Evolutionary conservation across 192 early-diverging fungal genomes (phyloP), one percentile per base, ranked within the genome.

Genomic region (Pilaira anomala): DNA sequence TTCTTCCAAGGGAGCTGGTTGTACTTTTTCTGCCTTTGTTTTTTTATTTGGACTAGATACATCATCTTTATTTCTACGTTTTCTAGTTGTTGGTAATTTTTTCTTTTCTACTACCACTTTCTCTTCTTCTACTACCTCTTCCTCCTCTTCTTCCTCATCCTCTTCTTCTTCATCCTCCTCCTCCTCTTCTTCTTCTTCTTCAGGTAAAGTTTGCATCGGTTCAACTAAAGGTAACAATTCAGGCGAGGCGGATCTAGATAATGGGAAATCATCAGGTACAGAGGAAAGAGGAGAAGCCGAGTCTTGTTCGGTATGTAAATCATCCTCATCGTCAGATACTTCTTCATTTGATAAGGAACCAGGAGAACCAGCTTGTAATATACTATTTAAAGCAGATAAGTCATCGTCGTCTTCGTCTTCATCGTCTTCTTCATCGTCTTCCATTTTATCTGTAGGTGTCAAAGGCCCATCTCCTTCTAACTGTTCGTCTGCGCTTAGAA

Each of bases 201-300:
- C 52, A 40, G 8, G 21, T 29, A 52, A 24, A 49, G 28, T 24
- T 29, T 52, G 21, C 33, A 26, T 66, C 18, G 30, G 30, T 22
- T 56, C 60, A 13, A 16, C 58, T 18, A 41, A 9, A 9, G 33
- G 33, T 36, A 36, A 36, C 33, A n/a, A 6, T 33, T 67, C 60
- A 13, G 74, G 74, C 1, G 74, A 76, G 6, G 55, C 51, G 26
- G 74, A 76, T 30, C 65, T 50, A 44, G 74, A 76, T 46, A 76
- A 26, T 18, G 74, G 68, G 44, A 71, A 76, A 51, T 76, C 74
- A 48, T 76, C 74, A 44, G 74, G 74, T 25, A 76, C 61, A 50
- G 74, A 76, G 9, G 68, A 71, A 41, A 76, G 48, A 29, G 74
- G 62, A 11, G 74, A 76, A 19, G 68, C 65, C 0, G 74, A 76